Conservation (phyloP, 2,329 filamentous ascomycete genomes). For the Colletotrichum tropicale region DNA sequence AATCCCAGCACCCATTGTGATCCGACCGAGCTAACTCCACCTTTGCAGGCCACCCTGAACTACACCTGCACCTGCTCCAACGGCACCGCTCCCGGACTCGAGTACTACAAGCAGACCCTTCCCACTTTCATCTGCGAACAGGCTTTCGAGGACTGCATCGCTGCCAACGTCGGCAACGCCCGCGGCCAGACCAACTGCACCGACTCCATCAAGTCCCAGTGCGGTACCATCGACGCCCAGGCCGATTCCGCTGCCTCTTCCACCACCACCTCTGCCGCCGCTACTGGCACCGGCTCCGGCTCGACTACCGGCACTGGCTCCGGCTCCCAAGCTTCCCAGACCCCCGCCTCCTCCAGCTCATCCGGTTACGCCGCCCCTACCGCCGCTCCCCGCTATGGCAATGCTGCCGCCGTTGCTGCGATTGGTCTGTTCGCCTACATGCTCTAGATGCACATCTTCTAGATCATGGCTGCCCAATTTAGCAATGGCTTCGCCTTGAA, state of each 20-base stretch:
- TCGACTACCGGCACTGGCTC: background rate
- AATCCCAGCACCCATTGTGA: background rate
- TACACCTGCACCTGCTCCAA: slow-evolving; percentile 58
- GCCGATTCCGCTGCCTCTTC: background rate
- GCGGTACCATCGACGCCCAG: slow-evolving; percentile 41
- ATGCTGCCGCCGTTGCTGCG: slow-evolving; percentile 48
- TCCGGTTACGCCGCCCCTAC: slow-evolving; percentile 41
- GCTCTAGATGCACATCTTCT: slow-evolving; percentile 37
- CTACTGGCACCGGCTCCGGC: slow-evolving; percentile 1
- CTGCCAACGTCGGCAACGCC: slow-evolving; percentile 42
- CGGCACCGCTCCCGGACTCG: slow-evolving; percentile 52
- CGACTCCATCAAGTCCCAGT: slow-evolving; percentile 49
- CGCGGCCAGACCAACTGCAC: slow-evolving; percentile 53
- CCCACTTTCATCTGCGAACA: slow-evolving; percentile 56
- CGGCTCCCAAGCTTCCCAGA: slow-evolving; percentile 17
- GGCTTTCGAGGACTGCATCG: slow-evolving; percentile 54
- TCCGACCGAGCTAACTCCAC: slow-evolving; percentile 6
- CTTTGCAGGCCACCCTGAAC: slow-evolving; percentile 41
- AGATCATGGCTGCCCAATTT: background rate
- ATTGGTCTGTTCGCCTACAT: slow-evolving; percentile 58
- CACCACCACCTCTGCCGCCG: slow-evolving; percentile 18
- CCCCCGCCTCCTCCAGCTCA: slow-evolving; percentile 25
- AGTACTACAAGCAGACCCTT: slow-evolving; percentile 59
- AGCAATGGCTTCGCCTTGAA: background rate
- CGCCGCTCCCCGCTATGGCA: slow-evolving; percentile 50